A percentile compares a stretch with the other conserved stretches of the same genome.
These are phyloP conservation scores for Beauveria sp. DNA, from an alignment of 2,329 filamentous ascomycete species.

Conservation along the genomic window DNA sequence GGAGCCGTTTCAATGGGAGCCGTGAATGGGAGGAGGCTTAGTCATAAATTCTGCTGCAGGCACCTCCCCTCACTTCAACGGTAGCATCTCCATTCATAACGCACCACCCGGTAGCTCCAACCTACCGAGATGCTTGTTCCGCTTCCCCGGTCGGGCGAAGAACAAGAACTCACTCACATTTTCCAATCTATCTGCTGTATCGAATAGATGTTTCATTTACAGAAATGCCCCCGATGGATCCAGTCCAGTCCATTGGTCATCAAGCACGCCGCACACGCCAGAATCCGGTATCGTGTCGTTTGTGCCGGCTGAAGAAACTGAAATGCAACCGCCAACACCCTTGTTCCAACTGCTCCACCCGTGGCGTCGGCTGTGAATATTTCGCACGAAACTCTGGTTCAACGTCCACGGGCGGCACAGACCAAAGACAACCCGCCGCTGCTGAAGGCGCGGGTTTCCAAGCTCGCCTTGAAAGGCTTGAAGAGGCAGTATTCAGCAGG, in stretches of 20 bases:
- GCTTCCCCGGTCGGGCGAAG: background rate
- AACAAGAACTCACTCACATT: background rate
- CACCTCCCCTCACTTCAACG: too few relatives aligned
- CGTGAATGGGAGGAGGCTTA: too few relatives aligned
- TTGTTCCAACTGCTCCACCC: background rate
- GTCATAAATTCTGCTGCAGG: too few relatives aligned
- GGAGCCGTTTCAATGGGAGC: too few relatives aligned
- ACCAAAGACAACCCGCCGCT: background rate
- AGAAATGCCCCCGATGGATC: background rate
- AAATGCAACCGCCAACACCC: constrained; percentile 2
- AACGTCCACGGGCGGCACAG: background rate
- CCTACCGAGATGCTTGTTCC: background rate
- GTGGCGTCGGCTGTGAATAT: background rate
- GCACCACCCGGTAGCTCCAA: background rate
- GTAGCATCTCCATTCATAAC: background rate
- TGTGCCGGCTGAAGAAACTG: background rate
- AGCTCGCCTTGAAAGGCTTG: background rate
- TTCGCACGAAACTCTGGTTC: background rate
- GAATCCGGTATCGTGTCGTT: background rate
- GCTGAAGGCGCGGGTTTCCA: background rate
- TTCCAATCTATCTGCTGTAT: background rate
- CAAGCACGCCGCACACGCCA: background rate
- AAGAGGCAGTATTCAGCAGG: background rate
- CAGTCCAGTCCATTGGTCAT: background rate
- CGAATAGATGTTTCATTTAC: background rate